phyloP scores from a whole-genome alignment of 306 rosid species.

The Alnus rubra region DNA sequence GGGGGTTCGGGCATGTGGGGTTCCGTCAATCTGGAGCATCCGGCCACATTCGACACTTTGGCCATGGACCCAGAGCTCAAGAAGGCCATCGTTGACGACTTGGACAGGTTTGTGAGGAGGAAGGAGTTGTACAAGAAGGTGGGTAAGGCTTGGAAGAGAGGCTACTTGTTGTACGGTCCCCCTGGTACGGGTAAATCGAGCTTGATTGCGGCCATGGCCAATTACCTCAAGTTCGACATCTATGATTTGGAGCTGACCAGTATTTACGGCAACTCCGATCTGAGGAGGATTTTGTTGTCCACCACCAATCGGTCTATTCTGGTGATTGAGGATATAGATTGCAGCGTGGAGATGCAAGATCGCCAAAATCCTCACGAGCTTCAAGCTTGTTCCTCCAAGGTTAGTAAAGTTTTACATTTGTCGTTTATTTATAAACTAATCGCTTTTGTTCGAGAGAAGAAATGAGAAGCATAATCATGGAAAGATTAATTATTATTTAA shows the following conservation, averaged over 20 bases:
- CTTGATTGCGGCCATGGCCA: slow-evolving; percentile 13
- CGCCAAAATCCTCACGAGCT: no score
- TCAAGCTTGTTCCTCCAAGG: no score
- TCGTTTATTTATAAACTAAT: no score
- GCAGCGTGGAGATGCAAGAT: neutral
- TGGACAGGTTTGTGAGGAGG: neutral
- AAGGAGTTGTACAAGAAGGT: neutral
- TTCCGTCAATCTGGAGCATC: neutral
- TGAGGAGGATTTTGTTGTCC: neutral
- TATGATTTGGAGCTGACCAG: slow-evolving; percentile 3
- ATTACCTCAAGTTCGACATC: slow-evolving; percentile 16
- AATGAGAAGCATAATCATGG: no score
- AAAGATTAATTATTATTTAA: no score
- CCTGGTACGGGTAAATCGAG: slow-evolving; percentile 16
- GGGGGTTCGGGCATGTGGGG: neutral
- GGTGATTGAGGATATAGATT: slow-evolving; percentile 11
- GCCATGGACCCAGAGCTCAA: neutral
- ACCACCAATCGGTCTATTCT: neutral
- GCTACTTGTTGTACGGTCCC: neutral
- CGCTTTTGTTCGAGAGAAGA: no score
- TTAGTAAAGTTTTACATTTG: no score
- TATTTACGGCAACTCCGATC: neutral
- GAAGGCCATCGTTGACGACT: neutral
- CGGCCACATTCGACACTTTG: neutral
- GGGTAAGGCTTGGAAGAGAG: neutral